Evolutionary conservation across 208 protist genomes (phyloP).

Genomic region (Leishmania turanica): DNA sequence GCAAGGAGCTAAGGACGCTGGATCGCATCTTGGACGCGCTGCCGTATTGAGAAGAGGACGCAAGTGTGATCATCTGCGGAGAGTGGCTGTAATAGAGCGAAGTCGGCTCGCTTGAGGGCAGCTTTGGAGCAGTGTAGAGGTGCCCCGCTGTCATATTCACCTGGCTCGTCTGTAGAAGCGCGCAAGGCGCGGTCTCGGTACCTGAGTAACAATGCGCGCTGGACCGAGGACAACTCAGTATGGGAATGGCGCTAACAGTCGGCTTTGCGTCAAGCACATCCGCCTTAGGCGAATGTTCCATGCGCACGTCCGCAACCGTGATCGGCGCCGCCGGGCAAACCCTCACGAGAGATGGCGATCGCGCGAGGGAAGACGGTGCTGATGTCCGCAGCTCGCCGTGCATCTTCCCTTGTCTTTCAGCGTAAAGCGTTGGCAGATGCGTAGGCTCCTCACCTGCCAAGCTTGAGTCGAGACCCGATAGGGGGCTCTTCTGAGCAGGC

Average conservation of each 20-base stretch:
- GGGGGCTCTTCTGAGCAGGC: not conserved
- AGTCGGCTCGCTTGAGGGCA: not conserved
- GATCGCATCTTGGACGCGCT: not conserved
- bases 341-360: not conserved
- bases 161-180: not conserved
- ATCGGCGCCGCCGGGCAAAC: slow-evolving; percentile 15
- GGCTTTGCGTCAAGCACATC: too few species aligned
- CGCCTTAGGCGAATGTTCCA: slow-evolving; percentile 1
- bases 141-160: not conserved
- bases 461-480: not conserved
- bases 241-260: not conserved
- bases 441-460: not conserved
- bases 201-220: not conserved
- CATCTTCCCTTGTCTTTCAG: not conserved
- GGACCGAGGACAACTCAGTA: not conserved
- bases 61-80: not conserved
- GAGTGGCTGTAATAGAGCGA: slow-evolving; percentile 1
- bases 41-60: slow-evolving; percentile 2
- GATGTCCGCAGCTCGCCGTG: not conserved
- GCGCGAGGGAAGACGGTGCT: not conserved
- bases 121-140: not conserved
- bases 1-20: not conserved
- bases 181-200: not conserved
- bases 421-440: not conserved
- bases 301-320: slow-evolving; percentile 15